phyloP scores from a whole-genome alignment of 345 rosid species.

The Brassica incana region DNA sequence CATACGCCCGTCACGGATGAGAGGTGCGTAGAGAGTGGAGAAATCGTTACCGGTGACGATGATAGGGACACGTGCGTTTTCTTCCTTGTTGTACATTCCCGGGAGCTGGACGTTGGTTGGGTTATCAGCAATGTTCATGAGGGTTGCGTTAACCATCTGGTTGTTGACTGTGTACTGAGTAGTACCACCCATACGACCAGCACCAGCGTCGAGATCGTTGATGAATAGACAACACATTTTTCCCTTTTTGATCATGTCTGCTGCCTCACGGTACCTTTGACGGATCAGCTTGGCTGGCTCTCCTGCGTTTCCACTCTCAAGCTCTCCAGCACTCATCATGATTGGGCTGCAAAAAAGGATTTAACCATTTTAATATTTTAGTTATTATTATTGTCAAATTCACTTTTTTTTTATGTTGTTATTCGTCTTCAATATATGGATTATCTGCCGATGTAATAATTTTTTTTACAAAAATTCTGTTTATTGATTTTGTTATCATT shows the following conservation, averaged over 20 bases:
- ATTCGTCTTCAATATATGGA: no score
- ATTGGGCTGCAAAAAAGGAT: conserved; percentile 63
- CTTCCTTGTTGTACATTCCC: conserved; percentile 99
- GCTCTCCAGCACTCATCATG: conserved; percentile 99
- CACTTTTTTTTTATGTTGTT: neutral
- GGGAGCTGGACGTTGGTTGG: conserved; percentile 96
- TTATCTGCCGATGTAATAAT: no score
- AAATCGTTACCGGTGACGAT: conserved; percentile 97
- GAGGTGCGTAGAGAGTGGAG: conserved; percentile 96
- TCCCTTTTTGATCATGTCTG: conserved; percentile 90
- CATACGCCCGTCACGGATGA: conserved; percentile 99
- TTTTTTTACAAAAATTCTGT: no score
- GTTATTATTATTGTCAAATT: no score
- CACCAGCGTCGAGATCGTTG: conserved; percentile 98
- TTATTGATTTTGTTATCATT: no score
- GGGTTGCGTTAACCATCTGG: conserved; percentile 99
- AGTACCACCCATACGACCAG: conserved; percentile 94
- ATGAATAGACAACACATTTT: conserved; percentile 95
- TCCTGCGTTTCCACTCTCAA: conserved; percentile 97
- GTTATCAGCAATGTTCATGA: conserved; percentile 99
- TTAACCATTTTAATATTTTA: neutral
- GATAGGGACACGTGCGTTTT: conserved; percentile 91
- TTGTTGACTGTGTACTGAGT: conserved; percentile 98
- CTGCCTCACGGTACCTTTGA: conserved; percentile 97
- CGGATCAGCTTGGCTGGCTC: conserved; percentile 96